Conservation (phyloP, 2,329 filamentous ascomycete genomes). For the Fusarium sp. region DNA sequence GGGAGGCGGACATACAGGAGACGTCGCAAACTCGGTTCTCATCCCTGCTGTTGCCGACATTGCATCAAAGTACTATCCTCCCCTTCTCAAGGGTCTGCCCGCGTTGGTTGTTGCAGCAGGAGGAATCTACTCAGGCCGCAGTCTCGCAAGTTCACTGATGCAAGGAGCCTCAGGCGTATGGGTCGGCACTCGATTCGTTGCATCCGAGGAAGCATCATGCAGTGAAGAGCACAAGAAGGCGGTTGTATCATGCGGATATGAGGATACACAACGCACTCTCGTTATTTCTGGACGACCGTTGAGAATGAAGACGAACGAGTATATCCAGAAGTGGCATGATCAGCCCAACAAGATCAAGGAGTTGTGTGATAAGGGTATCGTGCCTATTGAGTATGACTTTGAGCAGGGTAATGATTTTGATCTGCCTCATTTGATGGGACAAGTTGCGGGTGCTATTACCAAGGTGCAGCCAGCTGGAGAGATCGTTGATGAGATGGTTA, state of each 20-base stretch:
- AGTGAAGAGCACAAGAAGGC: conserved; percentile 85
- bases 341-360: conserved; percentile 79
- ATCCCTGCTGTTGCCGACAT: conserved; percentile 90
- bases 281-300: conserved; percentile 86
- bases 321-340: conserved; percentile 83
- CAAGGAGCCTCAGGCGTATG: conserved; percentile 90
- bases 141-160: conserved; percentile 84
- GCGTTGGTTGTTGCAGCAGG: conserved; percentile 91
- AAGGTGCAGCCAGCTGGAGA: conserved; percentile 83
- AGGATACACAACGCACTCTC: conserved; percentile 84
- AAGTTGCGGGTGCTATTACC: conserved; percentile 83
- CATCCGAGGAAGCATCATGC: conserved; percentile 82
- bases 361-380: conserved; percentile 80
- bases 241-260: conserved; percentile 82
- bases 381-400: conserved; percentile 85
- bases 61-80: conserved; percentile 76
- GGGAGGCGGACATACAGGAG: conserved; percentile 92
- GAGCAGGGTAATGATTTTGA: conserved; percentile 86
- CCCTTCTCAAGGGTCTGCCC: conserved; percentile 73
- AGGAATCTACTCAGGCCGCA: conserved; percentile 85
- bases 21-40: conserved; percentile 86
- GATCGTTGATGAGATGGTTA: conserved; percentile 93
- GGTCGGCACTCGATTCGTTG: conserved; percentile 95
- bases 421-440: conserved; percentile 91
- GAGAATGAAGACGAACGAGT: conserved; percentile 84